A percentile compares a stretch with the other conserved stretches of the same genome.
Evolutionary conservation across 257 asterid genomes (phyloP).

Genomic region (Striga asiatica): DNA sequence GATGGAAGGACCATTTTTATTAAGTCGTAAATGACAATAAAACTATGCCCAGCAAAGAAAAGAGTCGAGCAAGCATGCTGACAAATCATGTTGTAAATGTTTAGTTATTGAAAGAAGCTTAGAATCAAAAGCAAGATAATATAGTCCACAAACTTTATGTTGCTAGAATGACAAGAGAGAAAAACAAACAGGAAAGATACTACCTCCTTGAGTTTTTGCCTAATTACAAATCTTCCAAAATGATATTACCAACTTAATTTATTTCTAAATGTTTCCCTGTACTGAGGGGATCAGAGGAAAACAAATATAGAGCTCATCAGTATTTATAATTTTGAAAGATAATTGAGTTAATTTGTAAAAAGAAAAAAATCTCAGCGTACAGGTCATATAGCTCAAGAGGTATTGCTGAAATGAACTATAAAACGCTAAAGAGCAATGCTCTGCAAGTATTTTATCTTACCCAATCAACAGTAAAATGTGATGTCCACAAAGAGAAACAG

Average conservation of each 20-base stretch:
- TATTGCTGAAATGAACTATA: not conserved
- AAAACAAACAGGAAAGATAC: not conserved
- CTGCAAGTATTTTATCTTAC: slow-evolving; percentile 33
- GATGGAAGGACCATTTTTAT: not conserved
- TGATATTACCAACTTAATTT: not conserved
- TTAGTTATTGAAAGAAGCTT: not conserved
- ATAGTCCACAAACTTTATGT: too few species aligned
- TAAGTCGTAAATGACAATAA: not conserved
- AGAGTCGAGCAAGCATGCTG: not conserved
- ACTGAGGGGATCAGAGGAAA: not conserved
- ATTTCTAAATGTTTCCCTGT: not conserved
- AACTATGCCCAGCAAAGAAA: not conserved
- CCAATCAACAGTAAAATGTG: slow-evolving; percentile 41
- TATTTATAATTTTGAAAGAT: too few species aligned
- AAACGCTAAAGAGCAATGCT: not conserved
- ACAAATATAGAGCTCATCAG: too few species aligned
- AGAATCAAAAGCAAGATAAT: not conserved
- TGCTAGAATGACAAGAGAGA: not conserved
- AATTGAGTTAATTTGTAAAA: too few species aligned
- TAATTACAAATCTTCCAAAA: not conserved
- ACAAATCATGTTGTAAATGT: slow-evolving; percentile 5
- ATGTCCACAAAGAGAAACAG: slow-evolving; percentile 44
- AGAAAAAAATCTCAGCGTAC: not conserved
- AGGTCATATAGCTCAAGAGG: too few species aligned
- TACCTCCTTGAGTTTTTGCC: not conserved